These are phyloP conservation scores for Komagataea norvegica DNA, from an alignment of 1,139 yeast genomes.

Conservation along the genomic window DNA sequence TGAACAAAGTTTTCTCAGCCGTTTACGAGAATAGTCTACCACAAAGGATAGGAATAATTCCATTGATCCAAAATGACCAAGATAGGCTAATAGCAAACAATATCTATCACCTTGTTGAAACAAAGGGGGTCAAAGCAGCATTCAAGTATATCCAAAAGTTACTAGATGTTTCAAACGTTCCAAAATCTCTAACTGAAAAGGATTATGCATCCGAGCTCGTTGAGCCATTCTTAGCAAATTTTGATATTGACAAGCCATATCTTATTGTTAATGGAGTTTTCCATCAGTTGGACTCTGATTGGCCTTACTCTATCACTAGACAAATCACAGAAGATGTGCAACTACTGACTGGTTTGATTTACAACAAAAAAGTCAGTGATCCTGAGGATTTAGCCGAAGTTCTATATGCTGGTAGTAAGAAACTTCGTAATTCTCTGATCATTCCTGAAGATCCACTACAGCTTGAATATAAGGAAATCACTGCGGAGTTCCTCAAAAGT, in stretches of 20 bases:
- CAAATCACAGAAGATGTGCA: slow-evolving; percentile 35
- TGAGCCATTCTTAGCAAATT: slow-evolving; percentile 32
- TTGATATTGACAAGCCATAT: slow-evolving; percentile 46
- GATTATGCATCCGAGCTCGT: slow-evolving; percentile 25
- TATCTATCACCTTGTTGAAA: slow-evolving; percentile 14
- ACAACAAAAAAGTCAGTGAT: slow-evolving; percentile 29
- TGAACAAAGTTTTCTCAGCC: slow-evolving; percentile 46
- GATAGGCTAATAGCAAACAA: slow-evolving; percentile 18
- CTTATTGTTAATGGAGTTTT: slow-evolving; percentile 74
- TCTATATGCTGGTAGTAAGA: slow-evolving; percentile 20
- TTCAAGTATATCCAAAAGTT: slow-evolving; percentile 13
- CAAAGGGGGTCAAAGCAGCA: slow-evolving; percentile 15
- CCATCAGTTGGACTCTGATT: slow-evolving; percentile 35
- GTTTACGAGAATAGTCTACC: slow-evolving; percentile 60
- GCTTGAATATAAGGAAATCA: slow-evolving; percentile 34
- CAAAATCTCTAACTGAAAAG: slow-evolving; percentile 21
- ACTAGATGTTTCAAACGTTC: slow-evolving; percentile 6
- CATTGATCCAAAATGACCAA: slow-evolving; percentile 36
- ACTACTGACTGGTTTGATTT: slow-evolving; percentile 25
- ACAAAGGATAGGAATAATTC: slow-evolving; percentile 77
- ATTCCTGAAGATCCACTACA: slow-evolving; percentile 30
- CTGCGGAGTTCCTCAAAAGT: slow-evolving; percentile 29
- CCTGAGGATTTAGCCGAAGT: slow-evolving; percentile 25
- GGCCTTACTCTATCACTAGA: slow-evolving; percentile 37
- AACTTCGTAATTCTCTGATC: slow-evolving; percentile 31